Conservation (phyloP, 2,329 filamentous ascomycete species). For the Fusarium hostae region DNA sequence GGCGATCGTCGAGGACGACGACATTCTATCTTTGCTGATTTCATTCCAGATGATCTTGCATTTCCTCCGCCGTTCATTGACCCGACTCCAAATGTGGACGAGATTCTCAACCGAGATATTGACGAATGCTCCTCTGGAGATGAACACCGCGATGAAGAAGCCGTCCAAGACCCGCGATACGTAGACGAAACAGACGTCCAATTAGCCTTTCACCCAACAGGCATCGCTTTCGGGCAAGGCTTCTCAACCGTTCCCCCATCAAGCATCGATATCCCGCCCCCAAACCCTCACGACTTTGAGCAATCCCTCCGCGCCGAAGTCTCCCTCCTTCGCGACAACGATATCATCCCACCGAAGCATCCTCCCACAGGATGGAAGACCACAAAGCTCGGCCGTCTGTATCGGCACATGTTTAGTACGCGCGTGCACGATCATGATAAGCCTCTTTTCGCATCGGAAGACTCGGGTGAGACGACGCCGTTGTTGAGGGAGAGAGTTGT, state of each 20-base stretch:
- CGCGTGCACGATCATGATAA: constrained; percentile 28
- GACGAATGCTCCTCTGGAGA: constrained; percentile 38
- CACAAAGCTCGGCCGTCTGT: constrained; percentile 1
- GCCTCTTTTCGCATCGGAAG: not conserved
- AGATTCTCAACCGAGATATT: constrained; percentile 36
- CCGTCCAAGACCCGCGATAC: constrained; percentile 11
- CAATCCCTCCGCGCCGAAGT: constrained; percentile 34
- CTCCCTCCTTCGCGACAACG: constrained; percentile 34
- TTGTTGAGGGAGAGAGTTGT: not conserved
- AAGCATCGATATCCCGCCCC: constrained; percentile 27
- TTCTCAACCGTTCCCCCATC: constrained; percentile 35
- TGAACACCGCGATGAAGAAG: constrained; percentile 24
- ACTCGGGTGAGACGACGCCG: constrained; percentile 14
- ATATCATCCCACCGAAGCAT: constrained; percentile 26
- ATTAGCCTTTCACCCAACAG: constrained; percentile 36
- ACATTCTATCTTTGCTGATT: constrained; percentile 40
- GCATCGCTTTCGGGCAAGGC: constrained; percentile 30
- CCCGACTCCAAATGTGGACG: constrained; percentile 23
- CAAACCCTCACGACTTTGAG: constrained; percentile 38
- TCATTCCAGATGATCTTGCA: constrained; percentile 25
- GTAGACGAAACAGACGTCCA: constrained; percentile 18
- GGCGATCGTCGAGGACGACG: constrained; percentile 10
- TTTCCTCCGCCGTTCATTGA: constrained; percentile 27
- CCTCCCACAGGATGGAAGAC: constrained; percentile 5
- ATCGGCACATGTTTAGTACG: constrained; percentile 29